Conservation (phyloP, 495 filamentous ascomycete species). For the Penicillium tannophilum region DNA sequence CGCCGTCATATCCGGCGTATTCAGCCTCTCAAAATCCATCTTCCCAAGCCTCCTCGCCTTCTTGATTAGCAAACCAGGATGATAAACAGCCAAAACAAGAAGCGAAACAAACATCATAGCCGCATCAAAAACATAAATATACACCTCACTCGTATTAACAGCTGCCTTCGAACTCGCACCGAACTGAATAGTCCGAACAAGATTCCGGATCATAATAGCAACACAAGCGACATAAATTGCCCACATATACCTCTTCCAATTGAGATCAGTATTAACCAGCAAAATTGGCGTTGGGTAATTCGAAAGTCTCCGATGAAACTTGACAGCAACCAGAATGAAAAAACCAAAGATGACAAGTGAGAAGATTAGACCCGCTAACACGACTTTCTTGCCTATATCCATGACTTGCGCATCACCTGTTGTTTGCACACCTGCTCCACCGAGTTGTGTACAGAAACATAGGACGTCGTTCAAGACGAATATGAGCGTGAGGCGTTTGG, state of each 20-base stretch:
- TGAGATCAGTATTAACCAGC: constrained; percentile 14
- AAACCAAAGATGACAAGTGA: constrained; percentile 33
- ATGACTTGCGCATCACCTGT: constrained; percentile 34
- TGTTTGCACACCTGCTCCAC: constrained; percentile 46
- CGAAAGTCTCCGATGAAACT: constrained; percentile 27
- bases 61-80: constrained; percentile 39
- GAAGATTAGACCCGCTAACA: constrained; percentile 36
- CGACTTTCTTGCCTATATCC: constrained; percentile 36
- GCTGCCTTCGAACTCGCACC: constrained; percentile 20
- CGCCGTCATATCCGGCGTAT: constrained; percentile 5
- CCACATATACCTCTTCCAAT: constrained; percentile 39
- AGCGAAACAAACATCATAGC: constrained; percentile 34
- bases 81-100: constrained; percentile 28
- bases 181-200: constrained; percentile 48
- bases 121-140: constrained; percentile 46
- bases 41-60: constrained; percentile 20
- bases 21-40: constrained; percentile 7
- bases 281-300: constrained; percentile 15
- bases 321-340: constrained; percentile 30
- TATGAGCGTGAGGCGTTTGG: constrained; percentile 31
- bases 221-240: constrained; percentile 40
- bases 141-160: constrained; percentile 35
- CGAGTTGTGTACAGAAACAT: constrained; percentile 38
- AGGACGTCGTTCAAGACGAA: constrained; percentile 44
- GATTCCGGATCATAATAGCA: constrained; percentile 41